Evolutionary conservation across 2,329 filamentous ascomycete species (phyloP), one percentile per base, ranked within the genome.

Genomic region (Harringtonia lauricola): DNA sequence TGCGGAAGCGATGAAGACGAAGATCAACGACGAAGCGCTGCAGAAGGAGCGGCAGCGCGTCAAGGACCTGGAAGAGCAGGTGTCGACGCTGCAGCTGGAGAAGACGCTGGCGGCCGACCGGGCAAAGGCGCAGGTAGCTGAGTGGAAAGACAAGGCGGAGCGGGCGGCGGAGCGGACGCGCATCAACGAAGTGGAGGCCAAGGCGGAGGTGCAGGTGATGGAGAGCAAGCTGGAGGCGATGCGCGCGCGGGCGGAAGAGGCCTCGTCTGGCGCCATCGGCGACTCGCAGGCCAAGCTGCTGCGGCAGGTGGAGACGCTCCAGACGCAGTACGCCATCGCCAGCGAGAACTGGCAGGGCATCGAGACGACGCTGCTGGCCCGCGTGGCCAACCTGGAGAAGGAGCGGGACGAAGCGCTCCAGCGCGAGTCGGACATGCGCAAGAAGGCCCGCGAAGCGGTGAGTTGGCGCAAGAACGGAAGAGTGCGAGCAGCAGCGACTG

Each of bases 271-370:
- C 15, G 79, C 79, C 14, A 79, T 80, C 7, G 85, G 88, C 14
- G 86, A 95, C 57, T 79, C 84, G 1, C 88, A 94, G 55, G 85
- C 85, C 36, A 96, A 95, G 60, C 70, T 96, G 34, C 70, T 96
- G 36, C 80, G 92, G 34, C 94, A 98, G 62, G 84, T 98, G 43
- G 92, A 98, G 65, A 95, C 86, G 1, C 66, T 98, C 31, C 92
- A 98, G 62, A 92, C 86, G 8, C 94, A 98, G 59, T 95, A 98
- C 62, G 81, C 88, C 1, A 81, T 94, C 43, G 92, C 92, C 1
- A 92, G 86, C 52, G 87, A 94, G 57, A 98, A 98, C 55, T 98
- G 94, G 92, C 89, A 95, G 58, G 86, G 88, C 1, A 94, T 98
- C 49, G 90, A 98, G 61, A 78, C 84, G 10, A 94, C 86, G 3